These are phyloP conservation scores for Trapa bicornis DNA, from an alignment of 345 rosid species.

Conservation along the genomic window DNA sequence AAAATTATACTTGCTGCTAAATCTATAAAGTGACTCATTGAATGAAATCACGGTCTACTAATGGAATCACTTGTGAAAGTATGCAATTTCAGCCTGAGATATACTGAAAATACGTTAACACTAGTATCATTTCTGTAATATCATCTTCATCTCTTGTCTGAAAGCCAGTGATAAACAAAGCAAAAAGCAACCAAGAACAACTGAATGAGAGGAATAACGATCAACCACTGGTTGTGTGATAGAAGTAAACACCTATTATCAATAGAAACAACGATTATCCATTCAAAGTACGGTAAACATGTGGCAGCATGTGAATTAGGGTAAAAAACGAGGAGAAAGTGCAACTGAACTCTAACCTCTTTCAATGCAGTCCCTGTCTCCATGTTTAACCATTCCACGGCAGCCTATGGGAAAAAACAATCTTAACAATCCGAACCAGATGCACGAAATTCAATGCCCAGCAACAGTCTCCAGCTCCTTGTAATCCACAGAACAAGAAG, in stretches of 20 bases:
- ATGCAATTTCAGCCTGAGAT: not conserved
- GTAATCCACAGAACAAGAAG: not conserved
- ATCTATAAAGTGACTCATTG: not conserved
- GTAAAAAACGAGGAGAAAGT: not conserved
- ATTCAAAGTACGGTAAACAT: not conserved
- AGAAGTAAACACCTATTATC: not conserved
- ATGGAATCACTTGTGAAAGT: not conserved
- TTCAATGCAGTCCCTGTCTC: slow-evolving; percentile 29
- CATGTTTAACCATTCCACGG: slow-evolving; percentile 13
- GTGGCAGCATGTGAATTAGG: not conserved
- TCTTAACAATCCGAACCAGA: not conserved
- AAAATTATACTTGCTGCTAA: no score
- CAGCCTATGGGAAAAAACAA: not conserved
- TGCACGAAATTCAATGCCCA: slow-evolving; percentile 4
- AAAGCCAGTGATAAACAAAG: not conserved
- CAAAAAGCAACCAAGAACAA: no score
- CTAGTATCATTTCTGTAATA: not conserved
- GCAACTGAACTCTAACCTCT: slow-evolving; percentile 43
- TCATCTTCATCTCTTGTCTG: no score
- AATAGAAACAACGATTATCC: not conserved
- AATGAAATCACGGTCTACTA: not conserved
- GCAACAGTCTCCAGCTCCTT: slow-evolving; percentile 3
- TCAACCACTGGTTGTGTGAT: no score
- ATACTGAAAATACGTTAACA: not conserved
- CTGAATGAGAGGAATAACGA: no score